Evolutionary conservation across 176 grass and related monocot species (phyloP).

Genomic region (Aegilops umbellulata): DNA sequence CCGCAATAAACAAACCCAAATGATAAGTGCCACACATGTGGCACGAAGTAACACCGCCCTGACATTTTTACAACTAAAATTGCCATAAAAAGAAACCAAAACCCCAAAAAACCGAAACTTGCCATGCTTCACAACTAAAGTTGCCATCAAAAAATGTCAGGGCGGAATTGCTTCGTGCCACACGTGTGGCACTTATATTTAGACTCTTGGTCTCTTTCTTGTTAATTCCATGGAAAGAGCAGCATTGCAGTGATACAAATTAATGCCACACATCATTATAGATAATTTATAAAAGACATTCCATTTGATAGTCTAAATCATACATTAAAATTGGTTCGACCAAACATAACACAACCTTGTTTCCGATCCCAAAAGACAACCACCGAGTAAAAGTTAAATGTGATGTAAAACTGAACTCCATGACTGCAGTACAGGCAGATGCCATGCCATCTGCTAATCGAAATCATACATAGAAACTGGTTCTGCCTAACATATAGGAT

Average conservation of each 20-base stretch:
- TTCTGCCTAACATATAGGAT: background rate
- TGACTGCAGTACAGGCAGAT: background rate
- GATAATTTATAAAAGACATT: background rate
- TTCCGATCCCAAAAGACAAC: background rate
- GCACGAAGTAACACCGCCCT: too few relatives aligned
- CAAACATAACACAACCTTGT: background rate
- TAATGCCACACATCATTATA: background rate
- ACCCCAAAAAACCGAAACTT: too few relatives aligned
- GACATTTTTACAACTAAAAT: too few relatives aligned
- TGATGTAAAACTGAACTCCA: background rate
- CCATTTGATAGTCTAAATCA: background rate
- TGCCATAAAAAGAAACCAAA: too few relatives aligned
- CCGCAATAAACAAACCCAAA: too few relatives aligned
- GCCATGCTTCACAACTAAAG: too few relatives aligned
- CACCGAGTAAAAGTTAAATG: background rate
- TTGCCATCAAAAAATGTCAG: too few relatives aligned
- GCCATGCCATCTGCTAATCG: background rate
- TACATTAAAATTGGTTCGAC: background rate
- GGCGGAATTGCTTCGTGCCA: too few relatives aligned
- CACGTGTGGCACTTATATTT: too few relatives aligned
- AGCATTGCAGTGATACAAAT: background rate
- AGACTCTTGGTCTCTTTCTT: too few relatives aligned
- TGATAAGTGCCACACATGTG: too few relatives aligned
- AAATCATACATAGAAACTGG: background rate
- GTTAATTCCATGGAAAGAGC: background rate